These are phyloP conservation scores for Jacaranda mimosifolia DNA, from an alignment of 257 asterid species.

Conservation along the genomic window DNA sequence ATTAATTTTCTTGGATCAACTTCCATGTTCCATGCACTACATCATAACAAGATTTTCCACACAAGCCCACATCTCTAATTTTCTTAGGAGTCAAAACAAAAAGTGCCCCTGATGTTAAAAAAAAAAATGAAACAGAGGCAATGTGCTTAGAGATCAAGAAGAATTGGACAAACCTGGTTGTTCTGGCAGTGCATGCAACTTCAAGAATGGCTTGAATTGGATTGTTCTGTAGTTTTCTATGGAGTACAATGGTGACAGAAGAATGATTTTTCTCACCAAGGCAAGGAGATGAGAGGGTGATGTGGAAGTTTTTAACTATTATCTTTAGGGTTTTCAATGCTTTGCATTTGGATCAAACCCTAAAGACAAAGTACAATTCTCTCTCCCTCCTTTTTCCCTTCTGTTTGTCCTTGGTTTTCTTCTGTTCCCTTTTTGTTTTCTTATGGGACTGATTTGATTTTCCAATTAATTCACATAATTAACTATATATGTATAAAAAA, in stretches of 20 bases:
- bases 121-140: slow-evolving; percentile 1
- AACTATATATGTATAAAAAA: too few species aligned
- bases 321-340: slow-evolving; percentile 43
- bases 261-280: neutral
- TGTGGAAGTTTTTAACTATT: neutral
- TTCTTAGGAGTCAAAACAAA: neutral
- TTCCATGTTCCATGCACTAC: slow-evolving; percentile 44
- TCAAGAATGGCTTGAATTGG: slow-evolving; percentile 31
- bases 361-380: slow-evolving; percentile 38
- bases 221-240: neutral
- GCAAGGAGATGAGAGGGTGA: slow-evolving; percentile 25
- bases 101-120: slow-evolving; percentile 5
- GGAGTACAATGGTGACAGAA: slow-evolving; percentile 25
- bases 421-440: neutral
- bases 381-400: slow-evolving; percentile 4
- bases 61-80: slow-evolving; percentile 38
- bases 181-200: slow-evolving; percentile 43
- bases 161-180: slow-evolving; percentile 39
- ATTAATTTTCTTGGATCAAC: slow-evolving; percentile 36
- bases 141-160: slow-evolving; percentile 26
- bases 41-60: slow-evolving; percentile 34
- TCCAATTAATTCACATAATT: neutral
- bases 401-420: neutral
- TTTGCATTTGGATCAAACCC: slow-evolving; percentile 51
- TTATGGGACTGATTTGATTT: neutral